These are phyloP conservation scores for Fusarium sp. DNA, from an alignment of 2,329 filamentous ascomycete genomes.

Conservation along the genomic window DNA sequence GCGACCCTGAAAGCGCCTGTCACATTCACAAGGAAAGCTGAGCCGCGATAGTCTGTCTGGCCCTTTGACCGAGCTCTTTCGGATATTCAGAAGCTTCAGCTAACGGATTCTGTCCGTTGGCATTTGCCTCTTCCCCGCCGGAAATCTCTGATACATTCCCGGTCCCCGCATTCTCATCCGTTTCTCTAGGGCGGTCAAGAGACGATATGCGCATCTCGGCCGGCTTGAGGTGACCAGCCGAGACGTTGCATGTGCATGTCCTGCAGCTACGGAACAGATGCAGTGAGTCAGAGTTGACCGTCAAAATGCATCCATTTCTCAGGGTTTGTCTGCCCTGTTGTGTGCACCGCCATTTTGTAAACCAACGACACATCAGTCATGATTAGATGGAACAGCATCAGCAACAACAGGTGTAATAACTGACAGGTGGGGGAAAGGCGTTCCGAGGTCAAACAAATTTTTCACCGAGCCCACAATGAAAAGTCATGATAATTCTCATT, in stretches of 20 bases:
- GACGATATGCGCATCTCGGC: constrained; percentile 4
- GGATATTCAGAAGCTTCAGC: constrained; percentile 20
- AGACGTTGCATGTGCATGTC: constrained; percentile 14
- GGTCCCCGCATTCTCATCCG: constrained; percentile 35
- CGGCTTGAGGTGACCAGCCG: constrained; percentile 19
- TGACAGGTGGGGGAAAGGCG: background rate
- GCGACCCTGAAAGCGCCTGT: constrained; percentile 14
- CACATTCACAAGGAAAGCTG: constrained; percentile 8
- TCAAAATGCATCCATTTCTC: constrained; percentile 5
- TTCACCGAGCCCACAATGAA: constrained; percentile 9
- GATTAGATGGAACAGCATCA: constrained; percentile 3
- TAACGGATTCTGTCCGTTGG: constrained; percentile 4
- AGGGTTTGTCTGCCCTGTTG: constrained; percentile 13
- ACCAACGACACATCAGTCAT: constrained; percentile 5
- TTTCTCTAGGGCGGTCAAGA: constrained; percentile 24
- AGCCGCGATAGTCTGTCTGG: constrained; percentile 3
- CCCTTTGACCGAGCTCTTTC: constrained; percentile 13
- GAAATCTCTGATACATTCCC: constrained; percentile 27
- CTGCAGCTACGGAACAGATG: background rate
- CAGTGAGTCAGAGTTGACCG: constrained; percentile 33
- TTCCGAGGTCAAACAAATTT: background rate
- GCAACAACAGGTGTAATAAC: background rate
- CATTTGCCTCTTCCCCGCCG: constrained; percentile 1
- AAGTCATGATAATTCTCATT: background rate
- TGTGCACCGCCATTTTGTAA: constrained; percentile 24